Base-by-base conservation (phyloP, 2,329 filamentous ascomycete species). In the Trichoderma sp. region DNA sequence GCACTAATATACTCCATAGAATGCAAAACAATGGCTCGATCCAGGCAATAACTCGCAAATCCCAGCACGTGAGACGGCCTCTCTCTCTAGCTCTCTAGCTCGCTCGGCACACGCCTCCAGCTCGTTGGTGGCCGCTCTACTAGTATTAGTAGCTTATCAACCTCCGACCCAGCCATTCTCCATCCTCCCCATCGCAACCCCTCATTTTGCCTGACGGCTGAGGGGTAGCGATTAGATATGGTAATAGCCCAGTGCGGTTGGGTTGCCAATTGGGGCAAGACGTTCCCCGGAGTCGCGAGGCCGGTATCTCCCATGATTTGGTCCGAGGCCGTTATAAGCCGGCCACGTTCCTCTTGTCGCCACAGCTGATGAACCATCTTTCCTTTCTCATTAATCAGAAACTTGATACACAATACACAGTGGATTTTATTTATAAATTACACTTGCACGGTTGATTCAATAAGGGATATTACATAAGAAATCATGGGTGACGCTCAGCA, bases 211-310 rank as follows among this genome's bases (percentile, higher is more conserved):
- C 15, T 30, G 28, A 26, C 21, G 24, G 18, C 57, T 70, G 67
- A 70, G 67, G 67, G 67, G 67, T 70, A 70, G 67, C 39, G 39
- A 43, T 36, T 32, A 70, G 43, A 70, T 70, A 62, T 70, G 39
- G 67, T 62, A 70, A 70, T 62, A 70, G 67, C 67, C 39, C 39
- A n/a, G n/a, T 57, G 30, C 21, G 21, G 51, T 21, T 28, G n/a
- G 43, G 51, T 70, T 70, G 39, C 67, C 67, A 36, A 53, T 62
- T 70, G 30, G 18, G 67, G 67, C 67, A 47, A 62, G 57, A 43
- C 11, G 34, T 47, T 71, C 60, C 68, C 68, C 58, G 63, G 68
- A 47, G 26, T 57, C 56, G 6, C 39, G 24, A n/a, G 60, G n/a
- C 60, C 18, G 18, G 24, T 32, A 18, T 26, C 47, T 32, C 47